Conservation (phyloP, 768 basidiomycete species). For the Podaxis mareebaensis region DNA sequence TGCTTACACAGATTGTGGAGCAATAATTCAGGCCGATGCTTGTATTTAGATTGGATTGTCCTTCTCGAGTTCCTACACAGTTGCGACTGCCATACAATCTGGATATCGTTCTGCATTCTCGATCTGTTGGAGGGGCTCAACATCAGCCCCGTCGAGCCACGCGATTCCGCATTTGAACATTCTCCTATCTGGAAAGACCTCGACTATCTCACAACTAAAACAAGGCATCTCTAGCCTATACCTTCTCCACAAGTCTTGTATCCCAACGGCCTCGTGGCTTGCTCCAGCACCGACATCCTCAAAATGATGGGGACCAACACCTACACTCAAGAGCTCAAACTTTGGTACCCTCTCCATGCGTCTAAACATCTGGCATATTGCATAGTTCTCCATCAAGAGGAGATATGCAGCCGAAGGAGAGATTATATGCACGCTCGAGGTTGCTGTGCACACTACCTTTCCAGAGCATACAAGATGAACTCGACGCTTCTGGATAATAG, state of each 20-base stretch:
- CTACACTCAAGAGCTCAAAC: slow-evolving; percentile 51
- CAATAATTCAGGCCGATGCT: too few relatives aligned
- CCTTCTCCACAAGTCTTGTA: slow-evolving; percentile 39
- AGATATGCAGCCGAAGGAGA: slow-evolving; percentile 47
- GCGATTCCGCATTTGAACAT: slow-evolving; percentile 53
- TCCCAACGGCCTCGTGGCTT: neutral
- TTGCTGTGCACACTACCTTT: slow-evolving; percentile 52
- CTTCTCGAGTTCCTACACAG: neutral
- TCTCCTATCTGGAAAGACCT: slow-evolving; percentile 57
- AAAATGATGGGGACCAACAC: slow-evolving; percentile 29
- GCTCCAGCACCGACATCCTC: neutral
- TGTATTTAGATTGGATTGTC: too few relatives aligned
- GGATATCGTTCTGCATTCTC: neutral
- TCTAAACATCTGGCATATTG: slow-evolving; percentile 61
- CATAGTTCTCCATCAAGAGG: slow-evolving; percentile 56
- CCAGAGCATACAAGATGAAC: slow-evolving; percentile 52
- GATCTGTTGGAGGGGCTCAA: neutral
- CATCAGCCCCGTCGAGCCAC: slow-evolving; percentile 38
- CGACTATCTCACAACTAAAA: slow-evolving; percentile 56
- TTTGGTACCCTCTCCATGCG: slow-evolving; percentile 43
- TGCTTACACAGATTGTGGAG: too few relatives aligned
- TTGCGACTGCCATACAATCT: neutral
- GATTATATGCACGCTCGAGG: slow-evolving; percentile 54
- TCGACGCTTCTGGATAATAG: slow-evolving; percentile 53
- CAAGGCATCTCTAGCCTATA: slow-evolving; percentile 50